Evolutionary conservation across 2,329 filamentous ascomycete species (phyloP).

Genomic region (Leptodontidium sp.): DNA sequence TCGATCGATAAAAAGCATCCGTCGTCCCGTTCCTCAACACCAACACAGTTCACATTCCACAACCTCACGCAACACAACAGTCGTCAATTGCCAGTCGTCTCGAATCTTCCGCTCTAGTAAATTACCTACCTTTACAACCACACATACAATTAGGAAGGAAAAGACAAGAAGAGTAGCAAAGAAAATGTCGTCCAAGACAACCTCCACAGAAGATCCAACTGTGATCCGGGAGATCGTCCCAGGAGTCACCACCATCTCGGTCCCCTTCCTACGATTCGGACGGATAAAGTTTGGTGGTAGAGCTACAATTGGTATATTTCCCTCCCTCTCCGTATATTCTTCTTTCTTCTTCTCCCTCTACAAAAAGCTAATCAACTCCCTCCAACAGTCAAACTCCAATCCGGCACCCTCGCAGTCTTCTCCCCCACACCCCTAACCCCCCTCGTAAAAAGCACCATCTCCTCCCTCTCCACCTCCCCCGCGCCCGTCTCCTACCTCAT

Average conservation of each 20-base stretch:
- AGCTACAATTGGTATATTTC: slow-evolving; percentile 77
- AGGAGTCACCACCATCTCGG: slow-evolving; percentile 78
- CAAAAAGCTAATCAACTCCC: slow-evolving; percentile 1
- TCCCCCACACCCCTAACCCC: slow-evolving; percentile 88
- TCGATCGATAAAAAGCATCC: not conserved
- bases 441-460: slow-evolving; percentile 70
- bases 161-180: slow-evolving; percentile 47
- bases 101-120: not conserved
- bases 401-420: slow-evolving; percentile 85
- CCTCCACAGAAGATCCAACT: slow-evolving; percentile 83
- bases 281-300: slow-evolving; percentile 84
- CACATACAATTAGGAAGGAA: not conserved
- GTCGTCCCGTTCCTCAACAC: not conserved
- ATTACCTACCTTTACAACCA: not conserved
- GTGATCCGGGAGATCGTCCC: slow-evolving; percentile 87
- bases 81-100: not conserved
- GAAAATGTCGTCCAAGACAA: slow-evolving; percentile 66
- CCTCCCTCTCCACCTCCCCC: slow-evolving; percentile 67
- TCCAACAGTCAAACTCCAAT: slow-evolving; percentile 74
- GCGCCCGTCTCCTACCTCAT: slow-evolving; percentile 77
- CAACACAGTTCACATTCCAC: not conserved
- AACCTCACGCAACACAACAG: slow-evolving; percentile 9
- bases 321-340: too few species aligned
- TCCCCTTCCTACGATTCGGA: slow-evolving; percentile 86
- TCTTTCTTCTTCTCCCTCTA: too few species aligned